Percentiles rank a stretch among this genome's conserved stretches.
Conservation (phyloP, 2,329 filamentous ascomycete genomes). For the Fusarium transvaalense region DNA sequence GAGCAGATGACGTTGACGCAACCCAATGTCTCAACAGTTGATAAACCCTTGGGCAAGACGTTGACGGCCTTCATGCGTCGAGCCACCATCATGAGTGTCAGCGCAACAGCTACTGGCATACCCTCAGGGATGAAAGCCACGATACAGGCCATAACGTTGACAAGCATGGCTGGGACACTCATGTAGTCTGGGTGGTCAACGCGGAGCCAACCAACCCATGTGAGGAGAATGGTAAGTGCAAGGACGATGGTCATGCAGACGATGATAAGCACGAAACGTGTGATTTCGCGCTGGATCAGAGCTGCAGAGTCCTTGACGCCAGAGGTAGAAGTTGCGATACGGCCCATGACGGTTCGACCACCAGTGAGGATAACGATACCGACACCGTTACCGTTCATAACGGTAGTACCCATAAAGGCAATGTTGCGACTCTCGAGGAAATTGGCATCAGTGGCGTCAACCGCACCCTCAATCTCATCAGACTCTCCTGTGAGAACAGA, state of each 20-base stretch:
- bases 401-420: slow-evolving; percentile 58
- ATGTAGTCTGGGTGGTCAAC: slow-evolving; percentile 55
- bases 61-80: slow-evolving; percentile 58
- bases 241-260: slow-evolving; percentile 55
- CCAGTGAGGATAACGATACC: slow-evolving; percentile 59
- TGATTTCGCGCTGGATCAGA: slow-evolving; percentile 58
- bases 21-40: slow-evolving; percentile 59
- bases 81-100: slow-evolving; percentile 59
- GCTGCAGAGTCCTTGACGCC: slow-evolving; percentile 55
- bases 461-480: slow-evolving; percentile 56
- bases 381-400: slow-evolving; percentile 57
- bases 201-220: slow-evolving; percentile 59
- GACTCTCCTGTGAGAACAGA: slow-evolving; percentile 59
- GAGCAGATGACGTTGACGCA: slow-evolving; percentile 60
- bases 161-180: slow-evolving; percentile 58
- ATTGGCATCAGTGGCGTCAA: slow-evolving; percentile 57
- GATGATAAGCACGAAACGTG: slow-evolving; percentile 59
- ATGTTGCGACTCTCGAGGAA: slow-evolving; percentile 60
- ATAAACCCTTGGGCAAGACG: slow-evolving; percentile 58
- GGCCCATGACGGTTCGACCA: slow-evolving; percentile 57
- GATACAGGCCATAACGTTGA: slow-evolving; percentile 60
- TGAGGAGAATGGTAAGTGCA: slow-evolving; percentile 58
- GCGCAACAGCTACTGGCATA: slow-evolving; percentile 55
- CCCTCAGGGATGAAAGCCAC: slow-evolving; percentile 58
- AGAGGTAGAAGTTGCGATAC: slow-evolving; percentile 55